Percentiles rank a stretch among this genome's conserved stretches.
phyloP scores from a whole-genome alignment of 2,329 filamentous ascomycete genomes.

The Aspergillus viridinutans region DNA sequence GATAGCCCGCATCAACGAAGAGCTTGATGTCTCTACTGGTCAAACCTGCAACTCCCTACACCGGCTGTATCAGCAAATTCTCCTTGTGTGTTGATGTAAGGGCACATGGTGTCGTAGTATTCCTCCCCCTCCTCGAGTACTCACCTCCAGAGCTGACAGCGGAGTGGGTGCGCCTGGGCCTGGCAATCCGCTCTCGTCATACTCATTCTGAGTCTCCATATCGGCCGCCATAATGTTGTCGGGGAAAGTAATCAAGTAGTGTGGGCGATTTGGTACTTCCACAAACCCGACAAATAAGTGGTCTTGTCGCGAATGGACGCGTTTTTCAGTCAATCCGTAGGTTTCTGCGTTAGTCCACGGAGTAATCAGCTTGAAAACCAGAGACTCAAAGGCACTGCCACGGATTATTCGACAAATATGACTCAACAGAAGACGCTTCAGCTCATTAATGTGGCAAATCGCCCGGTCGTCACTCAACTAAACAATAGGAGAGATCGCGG shows the following conservation, averaged over 20 bases:
- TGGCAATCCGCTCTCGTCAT: slow-evolving; percentile 69
- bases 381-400: not conserved
- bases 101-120: not conserved
- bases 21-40: slow-evolving; percentile 96
- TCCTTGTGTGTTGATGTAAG: not conserved
- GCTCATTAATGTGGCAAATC: slow-evolving; percentile 21
- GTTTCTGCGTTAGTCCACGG: not conserved
- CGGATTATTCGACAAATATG: not conserved
- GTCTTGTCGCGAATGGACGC: slow-evolving; percentile 10
- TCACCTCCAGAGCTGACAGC: slow-evolving; percentile 77
- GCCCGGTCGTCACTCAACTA: slow-evolving; percentile 5
- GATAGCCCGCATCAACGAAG: slow-evolving; percentile 84
- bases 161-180: slow-evolving; percentile 94
- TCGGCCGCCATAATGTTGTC: slow-evolving; percentile 40
- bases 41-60: slow-evolving; percentile 78
- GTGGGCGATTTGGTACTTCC: not conserved
- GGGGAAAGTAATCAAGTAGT: not conserved
- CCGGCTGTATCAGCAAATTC: slow-evolving; percentile 7
- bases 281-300: not conserved
- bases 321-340: slow-evolving; percentile 11
- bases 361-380: not conserved
- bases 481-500: slow-evolving; percentile 11
- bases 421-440: not conserved
- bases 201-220: slow-evolving; percentile 65
- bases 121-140: slow-evolving; percentile 17